A percentile compares a stretch with the other conserved stretches of the same genome.
Conservation (phyloP, 2,329 filamentous ascomycete genomes). For the Paecilomyces sp. region DNA sequence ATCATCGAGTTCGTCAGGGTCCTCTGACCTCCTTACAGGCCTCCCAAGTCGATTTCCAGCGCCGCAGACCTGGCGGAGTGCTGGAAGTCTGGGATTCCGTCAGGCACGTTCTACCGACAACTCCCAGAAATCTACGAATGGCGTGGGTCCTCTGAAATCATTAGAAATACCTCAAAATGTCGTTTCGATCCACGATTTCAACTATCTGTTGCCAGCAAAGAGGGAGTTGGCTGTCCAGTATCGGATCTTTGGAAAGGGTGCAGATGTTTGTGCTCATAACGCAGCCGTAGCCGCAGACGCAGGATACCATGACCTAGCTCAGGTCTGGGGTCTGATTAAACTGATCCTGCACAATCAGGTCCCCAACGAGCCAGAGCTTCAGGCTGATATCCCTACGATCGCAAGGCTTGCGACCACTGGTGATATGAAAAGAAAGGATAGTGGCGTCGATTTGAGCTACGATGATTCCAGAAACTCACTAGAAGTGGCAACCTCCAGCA, state of each 20-base stretch:
- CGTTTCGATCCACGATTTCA: conserved; percentile 65
- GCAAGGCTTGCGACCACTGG: conserved; percentile 53
- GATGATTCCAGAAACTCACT: conserved; percentile 20
- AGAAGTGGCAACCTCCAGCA: conserved; percentile 33
- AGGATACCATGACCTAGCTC: conserved; percentile 63
- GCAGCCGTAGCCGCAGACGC: conserved; percentile 66
- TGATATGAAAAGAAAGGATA: conserved; percentile 31
- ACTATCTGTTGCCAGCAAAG: conserved; percentile 69
- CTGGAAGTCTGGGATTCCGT: conserved; percentile 48
- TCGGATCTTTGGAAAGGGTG: conserved; percentile 72
- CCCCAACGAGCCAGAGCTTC: conserved; percentile 57
- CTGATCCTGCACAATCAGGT: conserved; percentile 72
- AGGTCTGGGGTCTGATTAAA: conserved; percentile 76
- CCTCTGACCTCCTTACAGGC: conserved; percentile 36
- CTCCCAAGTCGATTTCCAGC: conserved; percentile 43
- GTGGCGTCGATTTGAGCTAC: conserved; percentile 23
- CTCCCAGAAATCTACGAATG: conserved; percentile 48
- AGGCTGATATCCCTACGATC: conserved; percentile 60
- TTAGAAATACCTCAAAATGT: conserved; percentile 55
- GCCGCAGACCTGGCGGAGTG: conserved; percentile 46
- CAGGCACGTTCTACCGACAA: conserved; percentile 42
- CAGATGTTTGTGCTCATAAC: conserved; percentile 79
- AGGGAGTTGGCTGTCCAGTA: conserved; percentile 71
- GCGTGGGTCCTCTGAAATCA: conserved; percentile 45
- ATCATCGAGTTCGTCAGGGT: conserved; percentile 47